Conservation (phyloP, 2,329 filamentous ascomycete species). For the Dothistroma septosporum region DNA sequence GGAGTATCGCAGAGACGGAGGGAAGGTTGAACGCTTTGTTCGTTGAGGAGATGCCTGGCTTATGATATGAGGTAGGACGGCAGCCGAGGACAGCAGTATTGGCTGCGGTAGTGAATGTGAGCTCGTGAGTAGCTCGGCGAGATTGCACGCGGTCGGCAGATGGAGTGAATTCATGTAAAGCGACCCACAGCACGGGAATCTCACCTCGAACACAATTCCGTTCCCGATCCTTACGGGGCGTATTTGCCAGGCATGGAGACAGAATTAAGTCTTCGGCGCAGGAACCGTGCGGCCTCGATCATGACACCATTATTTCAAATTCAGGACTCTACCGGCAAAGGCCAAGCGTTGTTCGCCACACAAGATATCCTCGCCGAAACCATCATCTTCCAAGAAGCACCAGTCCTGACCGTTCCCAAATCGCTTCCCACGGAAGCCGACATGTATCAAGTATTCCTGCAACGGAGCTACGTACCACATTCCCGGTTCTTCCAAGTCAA, state of each 20-base stretch:
- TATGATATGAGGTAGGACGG: neutral
- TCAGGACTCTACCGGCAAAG: neutral
- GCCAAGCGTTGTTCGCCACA: neutral
- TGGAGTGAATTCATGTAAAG: neutral
- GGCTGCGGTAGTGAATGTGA: neutral
- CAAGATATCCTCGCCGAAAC: neutral
- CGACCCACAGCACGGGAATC: neutral
- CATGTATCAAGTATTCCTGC: neutral
- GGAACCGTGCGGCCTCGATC: neutral
- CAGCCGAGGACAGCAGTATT: neutral
- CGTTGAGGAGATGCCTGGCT: neutral
- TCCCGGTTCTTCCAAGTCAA: neutral
- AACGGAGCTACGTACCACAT: neutral
- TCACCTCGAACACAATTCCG: neutral
- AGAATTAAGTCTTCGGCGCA: neutral
- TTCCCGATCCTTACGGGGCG: too few species aligned
- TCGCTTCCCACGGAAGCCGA: neutral
- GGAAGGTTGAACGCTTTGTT: neutral
- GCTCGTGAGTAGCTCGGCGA: neutral
- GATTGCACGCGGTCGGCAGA: neutral
- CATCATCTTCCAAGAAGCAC: neutral
- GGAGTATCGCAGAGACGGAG: neutral
- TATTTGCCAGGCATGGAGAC: too few species aligned
- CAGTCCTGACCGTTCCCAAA: neutral
- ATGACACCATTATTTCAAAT: neutral